Evolutionary conservation across 305 asterid genomes (phyloP).

Genomic region (Fraxinus albicans): DNA sequence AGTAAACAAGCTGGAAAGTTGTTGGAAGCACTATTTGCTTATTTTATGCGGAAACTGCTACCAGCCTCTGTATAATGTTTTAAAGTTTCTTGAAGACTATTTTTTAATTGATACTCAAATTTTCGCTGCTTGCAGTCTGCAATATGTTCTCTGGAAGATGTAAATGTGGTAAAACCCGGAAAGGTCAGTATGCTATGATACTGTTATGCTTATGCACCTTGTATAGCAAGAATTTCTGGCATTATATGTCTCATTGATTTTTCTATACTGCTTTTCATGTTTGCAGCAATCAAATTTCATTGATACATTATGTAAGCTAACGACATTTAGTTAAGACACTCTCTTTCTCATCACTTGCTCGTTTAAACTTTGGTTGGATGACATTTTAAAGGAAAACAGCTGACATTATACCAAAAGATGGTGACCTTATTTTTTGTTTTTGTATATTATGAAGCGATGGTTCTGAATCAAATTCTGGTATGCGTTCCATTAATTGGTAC

Average conservation of each 20-base stretch:
- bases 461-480: neutral
- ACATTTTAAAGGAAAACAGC: neutral
- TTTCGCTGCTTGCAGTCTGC: slow-evolving; percentile 72
- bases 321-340: neutral
- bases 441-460: neutral
- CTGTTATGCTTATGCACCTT: slow-evolving; percentile 18
- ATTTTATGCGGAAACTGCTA: neutral
- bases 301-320: neutral
- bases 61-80: neutral
- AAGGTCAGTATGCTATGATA: slow-evolving; percentile 57
- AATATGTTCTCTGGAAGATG: slow-evolving; percentile 85
- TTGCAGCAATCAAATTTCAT: neutral
- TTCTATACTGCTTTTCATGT: neutral
- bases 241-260: neutral
- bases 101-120: slow-evolving; percentile 18
- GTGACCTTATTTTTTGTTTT: neutral
- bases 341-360: neutral
- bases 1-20: neutral
- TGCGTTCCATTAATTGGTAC: neutral
- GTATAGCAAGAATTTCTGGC: neutral
- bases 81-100: slow-evolving; percentile 17
- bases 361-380: neutral
- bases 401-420: neutral
- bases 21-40: neutral
- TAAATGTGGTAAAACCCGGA: slow-evolving; percentile 57